Evolutionary conservation across 2,329 filamentous ascomycete species (phyloP), one percentile per base, ranked within the genome.

Genomic region (Mollisia scopiformis): DNA sequence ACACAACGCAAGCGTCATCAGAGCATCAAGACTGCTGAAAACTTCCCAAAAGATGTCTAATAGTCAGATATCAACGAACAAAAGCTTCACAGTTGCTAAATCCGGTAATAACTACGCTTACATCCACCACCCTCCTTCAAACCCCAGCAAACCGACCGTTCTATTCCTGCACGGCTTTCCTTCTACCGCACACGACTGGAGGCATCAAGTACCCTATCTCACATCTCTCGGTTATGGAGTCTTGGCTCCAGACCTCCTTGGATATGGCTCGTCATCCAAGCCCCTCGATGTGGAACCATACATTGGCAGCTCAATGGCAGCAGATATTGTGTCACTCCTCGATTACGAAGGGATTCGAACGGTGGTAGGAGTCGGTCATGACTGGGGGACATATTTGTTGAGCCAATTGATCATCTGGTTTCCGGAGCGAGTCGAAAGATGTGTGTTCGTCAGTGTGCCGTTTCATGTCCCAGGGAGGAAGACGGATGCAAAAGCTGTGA

Each of bases 101-200:
- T 59, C 63, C n/a, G 58, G 58, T 1, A 55, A 61, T 21, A 62
- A 51, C 2, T 66, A 66, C 61, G 75, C 73, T 2, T 76, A 76
- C 62, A 53, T 66, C 71, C 3, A 68, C 63, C 3, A 46, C 68
- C 3, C 61, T 55, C 27, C 62, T 1, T 55, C 46, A 13, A 19
- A 54, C n/a, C 23, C 23, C 14, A 58, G 31, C 33, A 50, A 57
- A 16, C 53, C 21, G 52, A 69, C 11, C 63, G 71, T 83, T 3
- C 70, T 84, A 14, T 73, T 83, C 57, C 72, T 83, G 13, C 81
- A 83, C 62, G 80, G 81, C 33, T 80, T 81, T 53, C 80, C 80
- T 28, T 80, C 79, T 4, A 78, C 77, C 35, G 71, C 74, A 13
- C 70, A 74, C 33, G 80, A 82, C 70, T 83, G 79, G 63, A 61